phyloP scores from a whole-genome alignment of 768 basidiomycete species.

The Daedaleopsis nitida region DNA sequence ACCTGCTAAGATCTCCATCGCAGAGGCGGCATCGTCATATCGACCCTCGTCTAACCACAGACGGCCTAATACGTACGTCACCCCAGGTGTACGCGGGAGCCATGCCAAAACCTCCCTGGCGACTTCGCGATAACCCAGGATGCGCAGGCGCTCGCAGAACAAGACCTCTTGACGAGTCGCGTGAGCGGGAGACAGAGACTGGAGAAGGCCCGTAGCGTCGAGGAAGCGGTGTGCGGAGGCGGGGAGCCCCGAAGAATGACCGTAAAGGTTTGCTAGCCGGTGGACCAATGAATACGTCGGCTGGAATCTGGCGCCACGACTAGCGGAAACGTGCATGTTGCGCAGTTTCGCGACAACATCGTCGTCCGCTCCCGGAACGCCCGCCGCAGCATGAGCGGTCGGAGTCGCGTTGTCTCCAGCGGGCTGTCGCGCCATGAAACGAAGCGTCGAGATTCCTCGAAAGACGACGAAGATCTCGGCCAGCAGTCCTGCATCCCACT shows the following conservation, averaged over 20 bases:
- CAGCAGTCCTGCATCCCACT: constrained; percentile 65
- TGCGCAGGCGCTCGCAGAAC: constrained; percentile 71
- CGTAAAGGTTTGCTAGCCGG: constrained; percentile 56
- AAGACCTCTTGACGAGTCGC: constrained; percentile 68
- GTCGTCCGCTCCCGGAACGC: constrained; percentile 47
- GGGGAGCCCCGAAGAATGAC: constrained; percentile 51
- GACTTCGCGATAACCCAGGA: constrained; percentile 60
- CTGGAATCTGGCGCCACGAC: constrained; percentile 37
- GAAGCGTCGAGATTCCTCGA: constrained; percentile 75
- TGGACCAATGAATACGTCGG: constrained; percentile 67
- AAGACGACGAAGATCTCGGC: constrained; percentile 81
- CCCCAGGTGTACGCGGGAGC: constrained; percentile 78
- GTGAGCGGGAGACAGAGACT: constrained; percentile 66
- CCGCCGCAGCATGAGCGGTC: constrained; percentile 32
- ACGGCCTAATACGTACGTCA: constrained; percentile 70
- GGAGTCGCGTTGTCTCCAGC: constrained; percentile 41
- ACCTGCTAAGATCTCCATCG: constrained; percentile 75
- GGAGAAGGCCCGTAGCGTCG: constrained; percentile 63
- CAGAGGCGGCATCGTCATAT: constrained; percentile 69
- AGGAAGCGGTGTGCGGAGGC: constrained; percentile 72
- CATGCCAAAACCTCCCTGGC: constrained; percentile 70
- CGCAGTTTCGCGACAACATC: constrained; percentile 65
- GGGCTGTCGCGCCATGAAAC: constrained; percentile 60
- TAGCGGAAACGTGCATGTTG: constrained; percentile 62
- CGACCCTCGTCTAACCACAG: constrained; percentile 67